Evolutionary conservation across 164 flowering plant genomes (phyloP), one percentile per base, ranked within the genome.

Genomic region (Sedum album): DNA sequence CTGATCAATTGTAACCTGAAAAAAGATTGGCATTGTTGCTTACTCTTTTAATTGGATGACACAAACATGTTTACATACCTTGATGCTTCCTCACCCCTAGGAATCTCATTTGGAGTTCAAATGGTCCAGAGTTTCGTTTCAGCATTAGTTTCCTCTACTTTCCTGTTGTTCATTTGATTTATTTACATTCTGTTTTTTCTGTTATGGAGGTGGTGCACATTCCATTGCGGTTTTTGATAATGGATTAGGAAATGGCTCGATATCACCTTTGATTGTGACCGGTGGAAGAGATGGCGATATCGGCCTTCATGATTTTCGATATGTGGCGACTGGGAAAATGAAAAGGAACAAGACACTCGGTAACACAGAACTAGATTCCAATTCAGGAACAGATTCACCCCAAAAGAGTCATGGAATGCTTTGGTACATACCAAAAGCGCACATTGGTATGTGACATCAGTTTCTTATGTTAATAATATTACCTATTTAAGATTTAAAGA

Each of bases 371-470:
- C 77, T 73, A 42, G 73, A 68, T 67, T 61, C 35, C 20, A 79
- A 66, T 66, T 60, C 77, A 15, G 66, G 51, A 38, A 65, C 76
- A 69, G n/a, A 79, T 66, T 60, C 53, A 70, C 70, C 64, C 31
- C 30, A 20, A 20, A 74, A 44, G 68, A 82, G 81, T 73, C 38
- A 60, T 64, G 90, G 88, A 71, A 95, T 95, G 97, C 88, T 95
- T 53, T 92, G 97, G 99, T 88, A 90, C 75, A 85, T 95, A 72
- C 97, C 99, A 71, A 90, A 89, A 80, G 97, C 97, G 73, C 99
- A 95, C 80, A 79, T 78, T 84, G 97, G 98, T 94, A 86, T 11
- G 18, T 23, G 0, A 28, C 14, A 31, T 25, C 49, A 25, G 15
- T 67, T 68, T 51, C n/a, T 62, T 10, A 28, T 76, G 51, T 13